phyloP scores from a whole-genome alignment of 1,139 yeast genomes.

The Scheffersomyces insectosa region DNA sequence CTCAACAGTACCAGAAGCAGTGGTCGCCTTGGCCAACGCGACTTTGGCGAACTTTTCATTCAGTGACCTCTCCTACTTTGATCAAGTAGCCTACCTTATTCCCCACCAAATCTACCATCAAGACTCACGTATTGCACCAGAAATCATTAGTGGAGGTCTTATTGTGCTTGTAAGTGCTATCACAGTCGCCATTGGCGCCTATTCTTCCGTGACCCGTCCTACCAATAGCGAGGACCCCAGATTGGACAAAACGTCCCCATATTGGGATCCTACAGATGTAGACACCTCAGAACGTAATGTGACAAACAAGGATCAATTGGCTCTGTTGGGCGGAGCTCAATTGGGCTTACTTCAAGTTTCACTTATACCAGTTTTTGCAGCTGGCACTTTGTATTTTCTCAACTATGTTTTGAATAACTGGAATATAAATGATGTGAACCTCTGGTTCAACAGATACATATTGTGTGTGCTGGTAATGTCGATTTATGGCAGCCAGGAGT shows the following conservation, averaged over 20 bases:
- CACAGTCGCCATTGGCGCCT: constrained; percentile 39
- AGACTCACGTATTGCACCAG: constrained; percentile 3
- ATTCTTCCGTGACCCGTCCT: constrained; percentile 45
- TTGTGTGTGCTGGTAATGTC: constrained; percentile 26
- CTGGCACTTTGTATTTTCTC: constrained; percentile 30
- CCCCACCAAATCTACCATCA: constrained; percentile 9
- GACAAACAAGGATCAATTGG: constrained; percentile 18
- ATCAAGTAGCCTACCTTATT: constrained; percentile 10
- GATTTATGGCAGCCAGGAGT: constrained; percentile 19
- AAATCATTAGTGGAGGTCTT: constrained; percentile 3
- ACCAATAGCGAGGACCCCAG: constrained; percentile 42
- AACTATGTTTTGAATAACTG: constrained; percentile 31
- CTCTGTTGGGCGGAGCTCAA: constrained; percentile 8
- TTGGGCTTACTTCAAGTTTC: constrained; percentile 27
- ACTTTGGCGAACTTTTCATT: neutral
- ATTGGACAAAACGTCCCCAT: constrained; percentile 24
- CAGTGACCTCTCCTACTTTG: constrained; percentile 6
- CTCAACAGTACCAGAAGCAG: too few relatives aligned
- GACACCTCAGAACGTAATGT: constrained; percentile 27
- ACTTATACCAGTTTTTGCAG: constrained; percentile 43
- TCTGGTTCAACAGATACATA: constrained; percentile 36
- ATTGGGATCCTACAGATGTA: constrained; percentile 50
- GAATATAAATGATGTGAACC: constrained; percentile 22
- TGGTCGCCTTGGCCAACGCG: too few relatives aligned
- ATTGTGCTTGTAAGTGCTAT: constrained; percentile 5